These are phyloP conservation scores for Solanum verrucosum DNA, from an alignment of 257 asterid species.

Conservation along the genomic window DNA sequence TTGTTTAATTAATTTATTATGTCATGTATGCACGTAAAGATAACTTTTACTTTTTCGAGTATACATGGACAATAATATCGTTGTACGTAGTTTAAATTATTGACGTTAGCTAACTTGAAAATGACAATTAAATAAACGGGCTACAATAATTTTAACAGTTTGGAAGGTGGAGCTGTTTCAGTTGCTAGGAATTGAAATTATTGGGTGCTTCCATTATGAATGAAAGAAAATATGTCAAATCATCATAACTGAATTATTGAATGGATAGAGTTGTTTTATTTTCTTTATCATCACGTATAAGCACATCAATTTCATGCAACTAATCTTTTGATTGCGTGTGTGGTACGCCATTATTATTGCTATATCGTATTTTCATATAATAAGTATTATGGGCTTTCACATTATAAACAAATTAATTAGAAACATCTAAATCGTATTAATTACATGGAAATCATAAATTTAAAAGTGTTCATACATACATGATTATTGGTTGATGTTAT, in stretches of 20 bases:
- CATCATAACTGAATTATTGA: neutral
- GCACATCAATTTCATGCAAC: neutral
- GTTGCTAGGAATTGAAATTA: neutral
- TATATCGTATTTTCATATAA: neutral
- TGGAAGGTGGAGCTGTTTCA: neutral
- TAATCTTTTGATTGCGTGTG: neutral
- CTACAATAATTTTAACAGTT: neutral
- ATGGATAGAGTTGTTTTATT: neutral
- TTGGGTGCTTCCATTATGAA: neutral
- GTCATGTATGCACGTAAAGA: neutral
- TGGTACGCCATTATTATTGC: neutral
- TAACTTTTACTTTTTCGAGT: neutral
- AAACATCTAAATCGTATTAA: neutral
- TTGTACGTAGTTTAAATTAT: neutral
- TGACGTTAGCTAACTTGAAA: neutral
- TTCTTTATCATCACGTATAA: neutral
- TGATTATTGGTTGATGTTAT: neutral
- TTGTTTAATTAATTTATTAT: neutral
- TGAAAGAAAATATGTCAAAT: neutral
- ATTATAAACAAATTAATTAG: neutral
- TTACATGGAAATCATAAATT: neutral
- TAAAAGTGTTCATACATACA: neutral
- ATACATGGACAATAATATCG: neutral
- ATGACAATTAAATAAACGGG: neutral
- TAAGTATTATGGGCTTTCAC: neutral